Percentiles rank a stretch among this genome's conserved stretches.
Evolutionary conservation across 1,139 yeast species (phyloP).

Genomic region (Hansenula lynferdii): DNA sequence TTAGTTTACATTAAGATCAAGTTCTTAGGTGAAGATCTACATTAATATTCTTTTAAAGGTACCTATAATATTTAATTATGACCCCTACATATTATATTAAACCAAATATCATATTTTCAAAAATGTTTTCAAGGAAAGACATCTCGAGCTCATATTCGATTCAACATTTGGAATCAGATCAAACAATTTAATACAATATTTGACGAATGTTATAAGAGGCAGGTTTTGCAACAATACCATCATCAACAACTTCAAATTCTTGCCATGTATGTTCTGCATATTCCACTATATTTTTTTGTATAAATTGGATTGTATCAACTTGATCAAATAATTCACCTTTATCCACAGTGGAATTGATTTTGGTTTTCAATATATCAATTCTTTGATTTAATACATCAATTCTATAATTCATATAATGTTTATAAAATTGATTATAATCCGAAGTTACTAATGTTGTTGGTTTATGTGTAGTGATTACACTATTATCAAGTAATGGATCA

Average conservation of each 20-base stretch:
- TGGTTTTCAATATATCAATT: conserved; percentile 28
- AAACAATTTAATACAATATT: no score
- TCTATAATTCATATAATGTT: conserved; percentile 42
- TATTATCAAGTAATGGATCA: not conserved
- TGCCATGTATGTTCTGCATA: conserved; percentile 39
- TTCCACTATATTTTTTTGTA: conserved; percentile 33
- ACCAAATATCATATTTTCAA: no score
- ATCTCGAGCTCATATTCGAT: no score
- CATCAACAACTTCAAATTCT: conserved; percentile 41
- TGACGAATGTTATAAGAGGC: no score
- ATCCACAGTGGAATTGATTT: conserved; percentile 13
- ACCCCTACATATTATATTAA: no score
- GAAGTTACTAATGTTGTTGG: conserved; percentile 30
- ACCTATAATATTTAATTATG: no score
- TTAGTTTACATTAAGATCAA: no score
- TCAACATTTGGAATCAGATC: no score
- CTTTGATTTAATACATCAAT: conserved; percentile 34
- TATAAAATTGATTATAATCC: conserved; percentile 36
- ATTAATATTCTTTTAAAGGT: no score
- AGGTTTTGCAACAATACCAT: conserved; percentile 21
- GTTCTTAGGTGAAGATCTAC: no score
- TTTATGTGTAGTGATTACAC: conserved; percentile 36
- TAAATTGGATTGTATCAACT: conserved; percentile 29
- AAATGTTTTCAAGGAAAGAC: no score
- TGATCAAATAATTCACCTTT: conserved; percentile 27